Conservation (phyloP, 2,329 filamentous ascomycete genomes). For the Pseudovirgaria hyperparasitica region DNA sequence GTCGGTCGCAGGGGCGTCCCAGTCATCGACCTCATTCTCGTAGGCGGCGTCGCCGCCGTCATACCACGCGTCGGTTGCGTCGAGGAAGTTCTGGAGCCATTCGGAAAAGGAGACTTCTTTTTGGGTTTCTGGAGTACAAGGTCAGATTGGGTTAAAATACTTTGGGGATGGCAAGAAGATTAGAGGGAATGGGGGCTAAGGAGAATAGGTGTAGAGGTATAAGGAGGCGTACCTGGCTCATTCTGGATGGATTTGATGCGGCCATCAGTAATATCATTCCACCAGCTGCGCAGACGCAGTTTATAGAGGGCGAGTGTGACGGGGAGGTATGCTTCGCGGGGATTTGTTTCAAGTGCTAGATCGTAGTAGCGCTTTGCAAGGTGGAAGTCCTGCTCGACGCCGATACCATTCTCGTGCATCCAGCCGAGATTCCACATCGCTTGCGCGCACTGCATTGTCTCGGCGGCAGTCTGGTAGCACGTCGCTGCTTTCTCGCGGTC, state of each 20-base stretch:
- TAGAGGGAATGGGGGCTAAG: not conserved
- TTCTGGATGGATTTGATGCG: conserved; percentile 84
- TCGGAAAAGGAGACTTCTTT: conserved; percentile 70
- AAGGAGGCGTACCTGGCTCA: conserved; percentile 54
- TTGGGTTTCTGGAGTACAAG: conserved; percentile 51
- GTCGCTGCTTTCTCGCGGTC: conserved; percentile 79
- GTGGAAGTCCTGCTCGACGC: conserved; percentile 89
- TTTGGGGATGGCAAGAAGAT: not conserved
- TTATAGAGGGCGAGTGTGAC: conserved; percentile 83
- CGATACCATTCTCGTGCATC: conserved; percentile 98
- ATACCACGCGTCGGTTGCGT: too few species aligned
- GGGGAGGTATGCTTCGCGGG: conserved; percentile 76
- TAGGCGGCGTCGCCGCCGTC: conserved; percentile 41
- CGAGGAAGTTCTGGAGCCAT: conserved; percentile 78
- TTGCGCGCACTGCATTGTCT: conserved; percentile 84
- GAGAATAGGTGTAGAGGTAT: conserved; percentile 1
- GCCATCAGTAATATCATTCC: conserved; percentile 89
- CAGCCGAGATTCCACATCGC: conserved; percentile 95
- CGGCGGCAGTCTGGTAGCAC: conserved; percentile 85
- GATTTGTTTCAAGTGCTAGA: conserved; percentile 77
- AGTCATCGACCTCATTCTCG: conserved; percentile 44
- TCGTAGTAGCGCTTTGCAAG: conserved; percentile 96
- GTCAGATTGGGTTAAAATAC: conserved; percentile 6
- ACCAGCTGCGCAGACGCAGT: conserved; percentile 72
- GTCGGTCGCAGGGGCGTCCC: conserved; percentile 18